phyloP scores from a whole-genome alignment of 352 stramenopile genomes.

The Peronospora tabacina region DNA sequence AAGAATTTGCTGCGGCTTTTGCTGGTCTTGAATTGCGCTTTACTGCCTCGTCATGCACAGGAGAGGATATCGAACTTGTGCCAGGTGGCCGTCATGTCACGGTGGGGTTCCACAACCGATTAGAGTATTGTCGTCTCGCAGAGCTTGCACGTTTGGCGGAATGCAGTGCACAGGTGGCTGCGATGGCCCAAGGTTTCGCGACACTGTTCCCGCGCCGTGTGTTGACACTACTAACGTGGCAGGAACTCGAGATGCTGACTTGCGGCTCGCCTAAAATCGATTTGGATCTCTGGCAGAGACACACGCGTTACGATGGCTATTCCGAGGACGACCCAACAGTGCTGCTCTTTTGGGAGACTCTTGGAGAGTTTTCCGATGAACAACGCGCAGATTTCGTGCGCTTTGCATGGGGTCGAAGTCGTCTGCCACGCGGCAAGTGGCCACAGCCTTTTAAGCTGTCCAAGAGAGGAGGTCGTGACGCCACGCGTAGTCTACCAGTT shows the following conservation, averaged over 20 bases:
- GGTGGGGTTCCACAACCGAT: conserved; percentile 81
- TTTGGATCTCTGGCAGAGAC: conserved; percentile 75
- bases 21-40: conserved; percentile 70
- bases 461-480: conserved; percentile 82
- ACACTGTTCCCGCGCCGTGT: conserved; percentile 79
- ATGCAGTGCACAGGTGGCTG: conserved; percentile 52
- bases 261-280: conserved; percentile 89
- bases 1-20: conserved; percentile 74
- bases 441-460: conserved; percentile 89
- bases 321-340: conserved; percentile 76
- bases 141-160: conserved; percentile 80
- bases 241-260: conserved; percentile 88
- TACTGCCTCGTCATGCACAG: conserved; percentile 78
- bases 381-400: conserved; percentile 88
- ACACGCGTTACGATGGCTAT: conserved; percentile 88
- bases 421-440: conserved; percentile 85
- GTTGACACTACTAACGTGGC: conserved; percentile 84
- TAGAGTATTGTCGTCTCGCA: conserved; percentile 76
- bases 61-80: conserved; percentile 75
- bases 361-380: conserved; percentile 83
- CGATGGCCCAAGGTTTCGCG: conserved; percentile 77
- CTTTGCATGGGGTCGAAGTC: conserved; percentile 91
- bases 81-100: conserved; percentile 50
- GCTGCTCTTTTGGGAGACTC: conserved; percentile 85
- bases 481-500: conserved; percentile 78